These are phyloP conservation scores for Epichloe sp. DNA, from an alignment of 2,329 filamentous ascomycete genomes.

Conservation along the genomic window DNA sequence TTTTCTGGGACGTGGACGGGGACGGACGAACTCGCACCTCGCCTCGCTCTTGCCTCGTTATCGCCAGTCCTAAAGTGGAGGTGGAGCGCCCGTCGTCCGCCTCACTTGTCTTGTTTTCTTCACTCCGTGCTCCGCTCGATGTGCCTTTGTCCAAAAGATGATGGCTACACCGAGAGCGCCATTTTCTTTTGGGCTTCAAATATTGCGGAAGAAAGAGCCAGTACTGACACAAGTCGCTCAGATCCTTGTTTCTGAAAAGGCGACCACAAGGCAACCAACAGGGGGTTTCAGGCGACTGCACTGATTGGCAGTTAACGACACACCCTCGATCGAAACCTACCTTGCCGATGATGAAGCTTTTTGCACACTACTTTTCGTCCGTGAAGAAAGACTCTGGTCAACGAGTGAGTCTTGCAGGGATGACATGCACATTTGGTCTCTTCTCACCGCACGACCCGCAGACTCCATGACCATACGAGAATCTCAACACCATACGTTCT, in stretches of 20 bases:
- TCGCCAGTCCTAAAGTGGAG: neutral
- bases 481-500: too few species aligned
- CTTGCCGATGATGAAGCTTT: neutral
- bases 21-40: neutral
- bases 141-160: neutral
- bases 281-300: neutral
- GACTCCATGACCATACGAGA: too few species aligned
- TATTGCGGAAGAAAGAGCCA: neutral
- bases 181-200: neutral
- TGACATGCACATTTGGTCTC: too few species aligned
- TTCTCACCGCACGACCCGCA: too few species aligned
- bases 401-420: too few species aligned
- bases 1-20: neutral
- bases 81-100: neutral
- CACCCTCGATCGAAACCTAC: neutral
- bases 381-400: neutral
- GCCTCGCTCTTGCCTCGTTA: neutral
- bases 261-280: conserved; percentile 2
- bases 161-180: neutral
- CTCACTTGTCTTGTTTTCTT: neutral
- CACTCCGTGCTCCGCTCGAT: neutral
- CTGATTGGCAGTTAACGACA: neutral
- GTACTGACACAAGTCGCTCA: neutral
- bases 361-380: neutral
- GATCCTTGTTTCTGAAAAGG: neutral